Evolutionary conservation across 495 filamentous ascomycete species (phyloP).

Genomic region (Hyphodiscus hymeniophilus): DNA sequence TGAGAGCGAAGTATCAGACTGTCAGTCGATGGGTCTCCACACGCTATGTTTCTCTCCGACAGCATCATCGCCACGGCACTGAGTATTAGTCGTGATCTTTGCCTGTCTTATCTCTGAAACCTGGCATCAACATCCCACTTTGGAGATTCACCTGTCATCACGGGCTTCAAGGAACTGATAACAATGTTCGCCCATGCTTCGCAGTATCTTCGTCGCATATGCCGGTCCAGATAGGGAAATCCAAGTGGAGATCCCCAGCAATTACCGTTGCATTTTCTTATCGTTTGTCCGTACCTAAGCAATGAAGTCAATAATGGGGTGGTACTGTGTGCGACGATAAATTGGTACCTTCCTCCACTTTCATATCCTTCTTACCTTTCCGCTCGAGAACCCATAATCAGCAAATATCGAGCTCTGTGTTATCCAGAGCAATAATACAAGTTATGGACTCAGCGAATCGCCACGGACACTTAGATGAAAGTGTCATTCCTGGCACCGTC

Average conservation of each 20-base stretch:
- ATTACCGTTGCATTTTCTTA: not conserved
- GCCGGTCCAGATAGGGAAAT: not conserved
- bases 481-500: constrained; percentile 23
- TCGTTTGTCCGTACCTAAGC: not conserved
- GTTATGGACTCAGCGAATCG: not conserved
- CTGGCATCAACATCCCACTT: not conserved
- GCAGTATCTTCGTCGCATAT: not conserved
- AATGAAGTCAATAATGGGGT: not conserved
- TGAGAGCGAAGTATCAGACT: too few species aligned
- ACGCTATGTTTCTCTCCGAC: too few species aligned
- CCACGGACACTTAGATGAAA: constrained; percentile 5
- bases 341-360: too few species aligned
- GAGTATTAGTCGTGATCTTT: not conserved
- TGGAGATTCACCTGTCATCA: too few species aligned
- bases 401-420: too few species aligned
- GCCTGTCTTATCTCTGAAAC: not conserved
- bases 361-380: not conserved
- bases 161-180: too few species aligned
- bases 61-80: too few species aligned
- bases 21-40: too few species aligned
- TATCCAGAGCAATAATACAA: too few species aligned
- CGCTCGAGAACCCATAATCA: not conserved
- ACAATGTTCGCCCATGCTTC: too few species aligned
- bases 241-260: not conserved
- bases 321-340: not conserved